These are phyloP conservation scores for Erythrobasidium yunnanense DNA, from an alignment of 768 basidiomycete species.

Conservation along the genomic window DNA sequence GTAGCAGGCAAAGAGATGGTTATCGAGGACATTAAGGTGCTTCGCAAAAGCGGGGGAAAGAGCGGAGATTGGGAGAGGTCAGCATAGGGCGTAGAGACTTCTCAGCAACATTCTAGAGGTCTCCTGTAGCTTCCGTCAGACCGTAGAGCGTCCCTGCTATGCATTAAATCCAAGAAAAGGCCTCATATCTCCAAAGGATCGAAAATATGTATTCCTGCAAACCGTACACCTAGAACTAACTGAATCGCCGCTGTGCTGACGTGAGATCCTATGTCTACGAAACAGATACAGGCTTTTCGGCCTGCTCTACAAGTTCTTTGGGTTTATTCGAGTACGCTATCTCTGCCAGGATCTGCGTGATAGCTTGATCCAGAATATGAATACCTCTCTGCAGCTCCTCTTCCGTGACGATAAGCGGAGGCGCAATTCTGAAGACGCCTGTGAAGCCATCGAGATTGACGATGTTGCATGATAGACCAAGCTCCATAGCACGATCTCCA, in stretches of 20 bases:
- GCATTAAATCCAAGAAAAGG: too few relatives aligned
- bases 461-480: slow-evolving; percentile 25
- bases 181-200: too few relatives aligned
- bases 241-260: too few relatives aligned
- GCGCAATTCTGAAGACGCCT: slow-evolving; percentile 20
- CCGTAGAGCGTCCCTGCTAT: too few relatives aligned
- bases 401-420: slow-evolving; percentile 18
- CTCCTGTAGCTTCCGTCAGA: too few relatives aligned
- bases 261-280: too few relatives aligned
- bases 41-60: slow-evolving; percentile 60
- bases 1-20: slow-evolving; percentile 79
- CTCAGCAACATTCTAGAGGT: too few relatives aligned
- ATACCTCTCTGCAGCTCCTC: slow-evolving; percentile 14
- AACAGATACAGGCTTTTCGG: too few relatives aligned
- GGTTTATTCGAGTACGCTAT: not conserved
- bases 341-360: slow-evolving; percentile 1
- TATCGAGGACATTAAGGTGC: slow-evolving; percentile 57
- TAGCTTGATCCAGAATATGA: slow-evolving; percentile 4
- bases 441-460: not conserved
- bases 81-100: too few relatives aligned
- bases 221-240: too few relatives aligned
- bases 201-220: too few relatives aligned
- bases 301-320: too few relatives aligned
- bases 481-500: slow-evolving; percentile 4
- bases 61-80: slow-evolving; percentile 61